Conservation (phyloP, 345 rosid genomes). For the Eutrema japonicum region DNA sequence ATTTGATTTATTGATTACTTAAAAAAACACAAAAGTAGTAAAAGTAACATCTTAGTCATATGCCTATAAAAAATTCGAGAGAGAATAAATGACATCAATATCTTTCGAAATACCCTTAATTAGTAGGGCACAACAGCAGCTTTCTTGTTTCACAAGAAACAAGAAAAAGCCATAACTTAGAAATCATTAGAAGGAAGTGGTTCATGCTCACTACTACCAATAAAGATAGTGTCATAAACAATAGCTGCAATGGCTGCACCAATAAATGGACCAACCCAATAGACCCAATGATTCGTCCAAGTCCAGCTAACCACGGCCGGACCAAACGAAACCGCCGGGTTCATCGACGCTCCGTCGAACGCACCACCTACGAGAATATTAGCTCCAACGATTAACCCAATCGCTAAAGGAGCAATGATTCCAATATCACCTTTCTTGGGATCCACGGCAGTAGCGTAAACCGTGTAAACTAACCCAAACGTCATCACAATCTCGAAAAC, state of each 20-base stretch:
- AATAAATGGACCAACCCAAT: slow-evolving; percentile 86
- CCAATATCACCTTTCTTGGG: slow-evolving; percentile 89
- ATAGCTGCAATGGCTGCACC: slow-evolving; percentile 79
- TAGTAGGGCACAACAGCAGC: slow-evolving; percentile 2
- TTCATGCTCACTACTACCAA: slow-evolving; percentile 57
- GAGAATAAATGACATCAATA: slow-evolving; percentile 2
- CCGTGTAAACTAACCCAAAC: slow-evolving; percentile 88
- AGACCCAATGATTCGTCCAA: slow-evolving; percentile 93
- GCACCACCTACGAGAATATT: slow-evolving; percentile 93
- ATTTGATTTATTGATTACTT: slow-evolving; percentile 27
- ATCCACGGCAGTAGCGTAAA: slow-evolving; percentile 86
- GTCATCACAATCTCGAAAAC: slow-evolving; percentile 97
- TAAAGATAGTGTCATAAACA: slow-evolving; percentile 66
- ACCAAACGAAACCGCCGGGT: slow-evolving; percentile 94
- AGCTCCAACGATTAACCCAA: slow-evolving; percentile 91
- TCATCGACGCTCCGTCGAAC: slow-evolving; percentile 92
- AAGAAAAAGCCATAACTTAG: slow-evolving; percentile 31
- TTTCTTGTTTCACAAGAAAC: slow-evolving; percentile 28
- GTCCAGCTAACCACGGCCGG: slow-evolving; percentile 96
- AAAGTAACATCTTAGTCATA: slow-evolving; percentile 32
- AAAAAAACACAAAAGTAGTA: neutral
- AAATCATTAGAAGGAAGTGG: slow-evolving; percentile 70
- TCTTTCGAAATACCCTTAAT: slow-evolving; percentile 4
- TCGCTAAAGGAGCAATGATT: slow-evolving; percentile 80
- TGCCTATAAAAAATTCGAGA: slow-evolving; percentile 2